Conservation (phyloP, 2,329 filamentous ascomycete species). For the Talaromyces sp. region DNA sequence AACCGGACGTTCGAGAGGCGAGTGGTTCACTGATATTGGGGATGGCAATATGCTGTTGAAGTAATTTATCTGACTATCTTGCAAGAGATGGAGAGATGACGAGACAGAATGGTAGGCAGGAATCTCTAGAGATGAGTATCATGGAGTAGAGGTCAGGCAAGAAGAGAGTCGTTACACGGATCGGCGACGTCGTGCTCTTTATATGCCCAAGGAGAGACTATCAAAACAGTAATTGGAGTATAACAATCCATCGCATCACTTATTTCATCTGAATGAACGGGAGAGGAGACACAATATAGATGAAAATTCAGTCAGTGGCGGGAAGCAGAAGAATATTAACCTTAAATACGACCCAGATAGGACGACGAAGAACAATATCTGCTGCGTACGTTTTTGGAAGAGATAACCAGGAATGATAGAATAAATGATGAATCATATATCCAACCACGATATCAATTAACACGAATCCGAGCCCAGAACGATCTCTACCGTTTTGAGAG, state of each 20-base stretch:
- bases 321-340: not conserved
- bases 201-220: not conserved
- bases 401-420: not conserved
- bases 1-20: not conserved
- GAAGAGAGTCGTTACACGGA: not conserved
- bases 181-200: not conserved
- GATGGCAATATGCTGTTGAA: not conserved
- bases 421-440: conserved; percentile 9
- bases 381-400: not conserved
- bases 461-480: not conserved
- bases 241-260: conserved; percentile 1
- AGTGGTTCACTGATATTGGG: not conserved
- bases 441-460: not conserved
- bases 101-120: not conserved
- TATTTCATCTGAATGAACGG: not conserved
- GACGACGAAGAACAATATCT: conserved; percentile 1
- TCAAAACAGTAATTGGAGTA: not conserved
- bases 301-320: not conserved
- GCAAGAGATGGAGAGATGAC: not conserved
- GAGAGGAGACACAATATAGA: not conserved
- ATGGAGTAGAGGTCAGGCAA: not conserved
- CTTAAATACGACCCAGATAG: not conserved
- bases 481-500: not conserved
- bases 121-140: not conserved
- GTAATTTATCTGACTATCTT: not conserved